Evolutionary conservation across 257 asterid species (phyloP), one percentile per base, ranked within the genome.

Genomic region (Scutellaria minor): DNA sequence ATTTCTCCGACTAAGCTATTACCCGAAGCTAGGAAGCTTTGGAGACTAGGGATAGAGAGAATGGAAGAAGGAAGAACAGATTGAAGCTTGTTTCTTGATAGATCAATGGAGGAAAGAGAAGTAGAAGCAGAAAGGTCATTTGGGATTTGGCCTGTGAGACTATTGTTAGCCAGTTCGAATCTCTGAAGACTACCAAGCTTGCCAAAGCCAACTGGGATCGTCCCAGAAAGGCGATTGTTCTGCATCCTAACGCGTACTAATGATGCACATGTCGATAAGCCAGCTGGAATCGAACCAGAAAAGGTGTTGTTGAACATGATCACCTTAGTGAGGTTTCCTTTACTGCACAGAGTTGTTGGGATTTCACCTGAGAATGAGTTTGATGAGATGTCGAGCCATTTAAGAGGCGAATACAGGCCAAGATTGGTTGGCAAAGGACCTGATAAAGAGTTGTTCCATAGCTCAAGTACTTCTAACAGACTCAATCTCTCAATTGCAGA

Each of bases 121-220:
- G 76, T 55, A 15, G 87, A 81, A 37, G 67, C 14, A 45, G 86
- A 71, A 54, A 86, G 79, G 40, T 85, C 88, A 37, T 37, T 18
- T 6, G 92, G 88, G 42, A 87, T 85, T 74, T 78, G 82, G 27
- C 93, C 93, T 0, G 81, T 66, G 15, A 87, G 67, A 64, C 40
- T 63, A 72, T 87, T 87, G 15, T 72, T 70, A 1, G 85, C 81
- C 45, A 85, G 67, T 54, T 85, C 88, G 24, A 83, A 80, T 57
- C 82, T 66, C 9, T 72, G 72, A 46, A 87, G 80, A 3, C 67
- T 75, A 8, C 54, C 60, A 7, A 85, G 78, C n/a, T 62, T 77
- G 44, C 93, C 86, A 9, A 85, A 78, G 6, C 87, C 86, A 1
- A 59, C 12, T 0, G 93, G 90, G 31, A 87, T 71, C 10, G 83